Evolutionary conservation across 257 asterid genomes (phyloP), one percentile per base, ranked within the genome.

Genomic region (Cordia subcordata): DNA sequence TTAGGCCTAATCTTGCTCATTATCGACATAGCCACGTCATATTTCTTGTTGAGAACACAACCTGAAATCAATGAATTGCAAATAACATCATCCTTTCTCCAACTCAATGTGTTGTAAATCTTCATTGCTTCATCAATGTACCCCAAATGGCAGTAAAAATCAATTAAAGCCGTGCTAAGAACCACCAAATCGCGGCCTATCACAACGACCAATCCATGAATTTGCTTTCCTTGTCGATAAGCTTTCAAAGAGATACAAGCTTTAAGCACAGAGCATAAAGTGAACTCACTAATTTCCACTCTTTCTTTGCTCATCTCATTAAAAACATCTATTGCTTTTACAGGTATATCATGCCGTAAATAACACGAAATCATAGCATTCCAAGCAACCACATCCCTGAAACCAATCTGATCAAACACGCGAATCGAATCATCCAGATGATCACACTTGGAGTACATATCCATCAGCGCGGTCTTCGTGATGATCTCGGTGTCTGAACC

Each of bases 181-280:
- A 69, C 65, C 5, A 63, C 75, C 64, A 69, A 38, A 57, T 63
- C 75, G 16, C 66, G 64, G 54, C 69, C 69, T 49, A 57, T 63
- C 9, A 57, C 69, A 57, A 69, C 13, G 32, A 57, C 39, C 59
- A 63, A 14, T 13, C 42, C 75, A 52, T 69, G 75, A 51, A 69
- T 58, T 63, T 69, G 75, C 50, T 23, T 50, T 15, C 69, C 69
- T 39, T 63, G 62, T n/a, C 50, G 35, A 57, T 57, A 69, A 47
- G 65, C 69, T 44, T 53, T 63, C 61, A 63, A 57, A 23, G 44
- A 63, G 18, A 56, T 18, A 42, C 75, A 69, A 11, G 69, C 75
- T 62, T 57, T 69, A 40, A 69, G 69, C 35, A 52, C 65, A 51
- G 69, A 69, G 60, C 75, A 69, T 46, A 63, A 51, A 11, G 69